These are phyloP conservation scores for Monilinia aucupariae DNA, from an alignment of 2,329 filamentous ascomycete species.

Conservation along the genomic window DNA sequence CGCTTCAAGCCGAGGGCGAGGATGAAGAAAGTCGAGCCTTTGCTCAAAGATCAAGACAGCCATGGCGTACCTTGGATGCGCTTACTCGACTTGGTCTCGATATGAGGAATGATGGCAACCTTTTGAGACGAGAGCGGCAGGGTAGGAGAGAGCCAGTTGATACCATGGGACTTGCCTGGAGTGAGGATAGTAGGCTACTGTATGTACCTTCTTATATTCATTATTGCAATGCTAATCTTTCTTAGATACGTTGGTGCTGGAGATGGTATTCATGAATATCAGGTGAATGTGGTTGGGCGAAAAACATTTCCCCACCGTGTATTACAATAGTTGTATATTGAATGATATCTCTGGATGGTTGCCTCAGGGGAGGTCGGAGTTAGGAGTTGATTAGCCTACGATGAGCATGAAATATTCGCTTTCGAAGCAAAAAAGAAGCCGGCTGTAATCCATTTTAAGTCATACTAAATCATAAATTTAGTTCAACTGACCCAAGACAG, in stretches of 20 bases:
- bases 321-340: slow-evolving; percentile 40
- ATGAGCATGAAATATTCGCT: background rate
- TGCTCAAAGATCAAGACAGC: slow-evolving; percentile 28
- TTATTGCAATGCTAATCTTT: slow-evolving; percentile 13
- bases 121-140: slow-evolving; percentile 27
- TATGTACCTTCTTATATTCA: slow-evolving; percentile 38
- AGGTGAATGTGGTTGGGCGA: slow-evolving; percentile 57
- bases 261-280: slow-evolving; percentile 71
- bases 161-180: slow-evolving; percentile 58
- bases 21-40: slow-evolving; percentile 35
- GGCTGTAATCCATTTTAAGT: background rate
- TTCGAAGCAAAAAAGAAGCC: background rate
- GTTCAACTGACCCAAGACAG: background rate
- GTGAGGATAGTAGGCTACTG: slow-evolving; percentile 54
- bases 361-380: background rate
- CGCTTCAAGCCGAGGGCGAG: slow-evolving; percentile 29
- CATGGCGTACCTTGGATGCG: slow-evolving; percentile 29
- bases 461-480: no score
- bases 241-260: slow-evolving; percentile 58
- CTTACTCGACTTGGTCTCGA: slow-evolving; percentile 22
- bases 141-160: slow-evolving; percentile 40
- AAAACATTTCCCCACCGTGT: slow-evolving; percentile 53
- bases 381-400: background rate
- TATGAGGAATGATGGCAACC: slow-evolving; percentile 31
- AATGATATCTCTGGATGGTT: background rate